These are phyloP conservation scores for Ceriops zippeliana DNA, from an alignment of 345 rosid genomes.

Conservation along the genomic window DNA sequence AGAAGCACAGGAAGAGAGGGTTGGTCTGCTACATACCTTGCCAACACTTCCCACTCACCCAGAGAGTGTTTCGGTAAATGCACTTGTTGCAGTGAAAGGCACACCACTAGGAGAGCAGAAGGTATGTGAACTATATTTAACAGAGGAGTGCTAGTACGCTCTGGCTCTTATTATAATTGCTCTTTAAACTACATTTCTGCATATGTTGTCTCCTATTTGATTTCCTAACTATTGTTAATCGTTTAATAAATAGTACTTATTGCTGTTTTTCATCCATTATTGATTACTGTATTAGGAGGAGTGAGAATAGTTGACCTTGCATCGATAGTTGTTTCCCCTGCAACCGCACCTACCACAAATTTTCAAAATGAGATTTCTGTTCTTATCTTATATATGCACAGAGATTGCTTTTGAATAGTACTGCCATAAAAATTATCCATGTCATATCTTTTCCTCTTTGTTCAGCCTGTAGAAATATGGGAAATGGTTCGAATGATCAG, in stretches of 20 bases:
- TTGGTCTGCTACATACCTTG: no score
- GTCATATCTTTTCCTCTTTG: slow-evolving; percentile 4
- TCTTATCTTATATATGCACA: no score
- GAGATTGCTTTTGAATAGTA: background rate
- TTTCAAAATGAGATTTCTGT: background rate
- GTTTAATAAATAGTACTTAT: background rate
- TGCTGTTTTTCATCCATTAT: background rate
- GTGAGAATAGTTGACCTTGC: no score
- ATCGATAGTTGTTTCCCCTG: no score
- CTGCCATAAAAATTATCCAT: background rate
- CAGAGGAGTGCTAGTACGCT: background rate
- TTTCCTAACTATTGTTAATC: no score
- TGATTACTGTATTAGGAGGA: background rate
- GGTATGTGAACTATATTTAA: slow-evolving; percentile 39
- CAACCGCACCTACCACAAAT: no score
- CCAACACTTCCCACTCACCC: no score
- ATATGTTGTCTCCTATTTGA: no score
- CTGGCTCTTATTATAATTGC: background rate
- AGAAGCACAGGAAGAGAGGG: no score
- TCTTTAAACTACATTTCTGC: no score
- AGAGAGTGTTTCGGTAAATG: no score
- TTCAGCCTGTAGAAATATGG: slow-evolving; percentile 97
- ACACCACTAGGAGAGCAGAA: slow-evolving; percentile 93
- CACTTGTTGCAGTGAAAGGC: slow-evolving; percentile 3
- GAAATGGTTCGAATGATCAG: slow-evolving; percentile 95